Evolutionary conservation across 805 yeast genomes (phyloP), one percentile per base, ranked within the genome.

Genomic region (Candida montana): DNA sequence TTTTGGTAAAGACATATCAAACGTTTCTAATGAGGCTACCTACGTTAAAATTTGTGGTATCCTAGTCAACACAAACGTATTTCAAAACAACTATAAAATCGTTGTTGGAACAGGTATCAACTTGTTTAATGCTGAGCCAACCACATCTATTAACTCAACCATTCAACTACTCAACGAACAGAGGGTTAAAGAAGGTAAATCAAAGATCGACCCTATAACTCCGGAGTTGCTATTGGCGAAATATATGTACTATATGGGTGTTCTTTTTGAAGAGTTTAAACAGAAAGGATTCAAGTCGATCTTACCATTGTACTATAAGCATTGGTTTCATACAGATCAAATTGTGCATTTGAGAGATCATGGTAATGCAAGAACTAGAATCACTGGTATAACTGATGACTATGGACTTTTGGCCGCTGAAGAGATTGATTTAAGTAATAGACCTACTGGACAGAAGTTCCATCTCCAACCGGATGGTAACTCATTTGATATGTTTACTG

Each of bases 381-480:
- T 93, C 37, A 64, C 71, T 31, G 99, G 99, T 2, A 90, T 93
- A 34, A 81, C 95, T 0, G 67, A 71, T 2, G 95, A 89, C 41
- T 84, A 81, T 62, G 99, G 99, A 0, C 67, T 90, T 65, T 64
- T 93, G 44, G 62, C 80, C 12, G 99, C 86, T 2, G 80, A 77
- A 45, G 95, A 85, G 48, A 59, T 80, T 7, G 74, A 74, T 37
- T 50, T 62, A 5, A 54, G 62, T 12, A 72, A 72, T 18, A 56
- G 51, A 11, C 66, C 67, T 13, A 77, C 81, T 2, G 85, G 87
- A 0, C 71, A 67, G 32, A 65, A 55, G 5, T 80, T 73, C 49
- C 83, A 87, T 51, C 65, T 93, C 35, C 97, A 90, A 60, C 98
- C 99, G 0, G 99, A 93, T 62, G 99, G 99, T 1, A 93, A 93